Base-by-base conservation (phyloP, 129 eudicot genomes). In the Escallonia rubra region DNA sequence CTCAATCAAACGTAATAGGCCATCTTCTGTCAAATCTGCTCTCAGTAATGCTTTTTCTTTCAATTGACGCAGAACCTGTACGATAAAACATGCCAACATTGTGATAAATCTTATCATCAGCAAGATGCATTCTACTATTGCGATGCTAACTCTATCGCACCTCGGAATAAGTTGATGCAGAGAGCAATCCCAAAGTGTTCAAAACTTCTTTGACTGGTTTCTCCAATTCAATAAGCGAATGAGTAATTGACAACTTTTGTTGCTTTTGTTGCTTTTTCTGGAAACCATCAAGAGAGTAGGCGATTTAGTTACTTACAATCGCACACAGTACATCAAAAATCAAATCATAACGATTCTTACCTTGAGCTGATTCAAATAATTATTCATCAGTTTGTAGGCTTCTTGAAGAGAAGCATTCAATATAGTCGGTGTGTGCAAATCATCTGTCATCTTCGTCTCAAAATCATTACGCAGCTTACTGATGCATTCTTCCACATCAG, bases 211-310 rank as follows among this genome's bases (percentile, higher is more conserved):
- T 82, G 63, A 87, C 74, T 74, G 69, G 81, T 57, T 82, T 74
- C 83, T 82, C 83, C 6, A 94, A 61, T 51, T 80, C 85, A 50
- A 49, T 60, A 13, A 94, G 95, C 44, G 89, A 74, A 78, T 74
- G 67, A 3, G 79, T 45, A 61, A 67, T 43, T 3, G 85, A 72
- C 13, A 82, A 59, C 50, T 80, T 79, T 63, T 81, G 82, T 60
- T 88, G 90, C 71, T 76, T 85, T 67, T 78, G 87, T 76, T 71
- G 84, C 80, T 86, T 82, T 74, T 91, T 91, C 97, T 91, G 96
- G 59, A 65, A 61, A 72, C 54, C 41, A 74, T 50, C 67, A 75
- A 64, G 34, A 23, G 50, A 9, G 50, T 46, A 9, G 50, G 50
- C 8, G 50, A 46, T 46, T 46, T 9, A 5, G 10, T 46, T 46